Evolutionary conservation across 257 asterid genomes (phyloP).

Genomic region (Coffea eugenioides): DNA sequence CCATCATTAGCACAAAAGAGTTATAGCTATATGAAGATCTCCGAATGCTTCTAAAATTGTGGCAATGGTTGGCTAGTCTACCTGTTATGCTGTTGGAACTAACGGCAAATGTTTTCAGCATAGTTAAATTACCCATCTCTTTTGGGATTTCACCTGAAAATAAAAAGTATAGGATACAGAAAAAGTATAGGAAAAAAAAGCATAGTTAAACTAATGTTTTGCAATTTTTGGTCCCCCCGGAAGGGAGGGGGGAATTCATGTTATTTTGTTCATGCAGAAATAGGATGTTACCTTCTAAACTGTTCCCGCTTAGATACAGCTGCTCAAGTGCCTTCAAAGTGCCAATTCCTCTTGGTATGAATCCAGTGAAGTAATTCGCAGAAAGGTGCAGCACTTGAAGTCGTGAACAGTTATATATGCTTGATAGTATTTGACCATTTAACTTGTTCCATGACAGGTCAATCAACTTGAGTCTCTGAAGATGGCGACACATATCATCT

Average conservation of each 20-base stretch:
- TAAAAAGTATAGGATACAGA: too few species aligned
- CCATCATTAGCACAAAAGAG: too few species aligned
- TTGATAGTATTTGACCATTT: background rate
- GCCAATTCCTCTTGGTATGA: conserved; percentile 21
- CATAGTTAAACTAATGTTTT: too few species aligned
- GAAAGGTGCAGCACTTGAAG: conserved; percentile 14
- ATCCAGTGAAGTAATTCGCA: conserved; percentile 22
- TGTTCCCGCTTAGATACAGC: background rate
- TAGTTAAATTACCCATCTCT: background rate
- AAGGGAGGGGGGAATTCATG: too few species aligned
- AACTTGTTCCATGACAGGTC: background rate
- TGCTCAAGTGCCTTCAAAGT: conserved; percentile 19
- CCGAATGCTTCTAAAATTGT: background rate
- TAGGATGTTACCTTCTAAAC: background rate
- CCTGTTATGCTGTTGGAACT: background rate
- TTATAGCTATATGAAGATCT: background rate
- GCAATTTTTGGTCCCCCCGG: too few species aligned
- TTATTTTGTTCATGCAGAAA: too few species aligned
- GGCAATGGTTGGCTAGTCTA: too few species aligned
- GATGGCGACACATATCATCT: background rate
- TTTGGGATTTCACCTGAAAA: conserved; percentile 7
- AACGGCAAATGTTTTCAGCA: background rate
- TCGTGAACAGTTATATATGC: too few species aligned
- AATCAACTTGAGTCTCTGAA: background rate
- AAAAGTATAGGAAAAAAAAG: too few species aligned